These are phyloP conservation scores for Penicillium sp. DNA, from an alignment of 2,329 filamentous ascomycete species.

Conservation along the genomic window DNA sequence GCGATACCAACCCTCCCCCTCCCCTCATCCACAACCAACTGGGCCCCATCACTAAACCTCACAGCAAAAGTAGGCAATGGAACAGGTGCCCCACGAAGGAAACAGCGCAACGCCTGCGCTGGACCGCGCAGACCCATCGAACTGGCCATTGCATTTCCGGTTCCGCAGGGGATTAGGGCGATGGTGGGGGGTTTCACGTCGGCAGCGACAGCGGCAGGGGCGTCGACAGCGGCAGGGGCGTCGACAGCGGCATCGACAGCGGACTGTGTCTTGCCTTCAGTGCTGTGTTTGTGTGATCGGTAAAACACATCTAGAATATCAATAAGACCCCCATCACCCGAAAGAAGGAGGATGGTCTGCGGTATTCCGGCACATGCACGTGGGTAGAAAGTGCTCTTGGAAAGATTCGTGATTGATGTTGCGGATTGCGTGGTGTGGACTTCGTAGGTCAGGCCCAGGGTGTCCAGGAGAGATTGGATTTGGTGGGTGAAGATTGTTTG, in stretches of 20 bases:
- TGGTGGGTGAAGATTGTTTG: slow-evolving; percentile 59
- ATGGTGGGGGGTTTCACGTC: slow-evolving; percentile 61
- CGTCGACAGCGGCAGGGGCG: no score
- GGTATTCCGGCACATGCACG: slow-evolving; percentile 51
- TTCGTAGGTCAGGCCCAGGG: slow-evolving; percentile 55
- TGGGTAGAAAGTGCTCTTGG: slow-evolving; percentile 54
- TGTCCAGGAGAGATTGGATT: slow-evolving; percentile 60
- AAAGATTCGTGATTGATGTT: slow-evolving; percentile 68
- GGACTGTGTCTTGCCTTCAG: no score
- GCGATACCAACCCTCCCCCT: slow-evolving; percentile 43
- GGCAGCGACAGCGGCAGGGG: no score
- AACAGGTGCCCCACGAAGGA: slow-evolving; percentile 61
- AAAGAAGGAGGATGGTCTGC: slow-evolving; percentile 75
- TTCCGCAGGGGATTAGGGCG: slow-evolving; percentile 57
- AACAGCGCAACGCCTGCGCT: slow-evolving; percentile 59
- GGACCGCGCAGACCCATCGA: slow-evolving; percentile 37
- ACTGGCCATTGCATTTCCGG: slow-evolving; percentile 52
- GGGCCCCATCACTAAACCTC: slow-evolving; percentile 63
- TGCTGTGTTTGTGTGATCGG: no score
- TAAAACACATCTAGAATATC: slow-evolving; percentile 76
- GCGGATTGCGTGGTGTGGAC: slow-evolving; percentile 67
- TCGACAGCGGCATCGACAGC: no score
- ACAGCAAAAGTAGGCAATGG: slow-evolving; percentile 67
- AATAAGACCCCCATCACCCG: slow-evolving; percentile 83
- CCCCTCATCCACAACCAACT: slow-evolving; percentile 50